Evolutionary conservation across 2,329 filamentous ascomycete species (phyloP).

Genomic region (Cadophora malorum): DNA sequence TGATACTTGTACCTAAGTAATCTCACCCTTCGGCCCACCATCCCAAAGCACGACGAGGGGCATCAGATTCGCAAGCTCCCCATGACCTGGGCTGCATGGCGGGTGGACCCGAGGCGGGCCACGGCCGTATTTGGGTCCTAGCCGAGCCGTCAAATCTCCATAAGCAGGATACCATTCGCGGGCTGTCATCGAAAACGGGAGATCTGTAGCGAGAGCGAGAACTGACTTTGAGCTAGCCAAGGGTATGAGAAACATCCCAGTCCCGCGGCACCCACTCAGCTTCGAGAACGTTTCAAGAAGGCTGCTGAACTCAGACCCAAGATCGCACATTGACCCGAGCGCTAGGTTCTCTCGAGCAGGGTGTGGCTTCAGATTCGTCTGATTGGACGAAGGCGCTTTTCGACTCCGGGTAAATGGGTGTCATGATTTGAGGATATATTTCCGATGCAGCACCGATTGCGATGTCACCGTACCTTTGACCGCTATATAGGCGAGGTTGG

Average conservation of each 20-base stretch:
- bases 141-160: neutral
- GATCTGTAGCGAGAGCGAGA: constrained; percentile 13
- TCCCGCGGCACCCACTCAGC: constrained; percentile 1
- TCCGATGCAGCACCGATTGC: neutral
- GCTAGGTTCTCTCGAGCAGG: neutral
- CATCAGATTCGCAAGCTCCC: constrained; percentile 13
- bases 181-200: constrained; percentile 16
- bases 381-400: neutral
- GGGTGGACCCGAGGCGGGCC: constrained; percentile 10
- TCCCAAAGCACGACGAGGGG: neutral
- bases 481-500: neutral
- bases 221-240: neutral
- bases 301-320: neutral
- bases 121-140: neutral
- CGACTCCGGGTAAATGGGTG: neutral
- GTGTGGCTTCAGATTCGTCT: neutral
- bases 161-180: constrained; percentile 2
- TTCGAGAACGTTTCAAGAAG: constrained; percentile 18
- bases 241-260: constrained; percentile 1
- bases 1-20: constrained; percentile 6
- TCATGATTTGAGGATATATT: constrained; percentile 5
- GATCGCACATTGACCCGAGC: neutral
- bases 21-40: constrained; percentile 9
- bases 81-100: constrained; percentile 9
- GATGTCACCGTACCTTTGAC: constrained; percentile 4